Base-by-base conservation (phyloP, 768 basidiomycete genomes). In the Coprinellus aureogranulatus region DNA sequence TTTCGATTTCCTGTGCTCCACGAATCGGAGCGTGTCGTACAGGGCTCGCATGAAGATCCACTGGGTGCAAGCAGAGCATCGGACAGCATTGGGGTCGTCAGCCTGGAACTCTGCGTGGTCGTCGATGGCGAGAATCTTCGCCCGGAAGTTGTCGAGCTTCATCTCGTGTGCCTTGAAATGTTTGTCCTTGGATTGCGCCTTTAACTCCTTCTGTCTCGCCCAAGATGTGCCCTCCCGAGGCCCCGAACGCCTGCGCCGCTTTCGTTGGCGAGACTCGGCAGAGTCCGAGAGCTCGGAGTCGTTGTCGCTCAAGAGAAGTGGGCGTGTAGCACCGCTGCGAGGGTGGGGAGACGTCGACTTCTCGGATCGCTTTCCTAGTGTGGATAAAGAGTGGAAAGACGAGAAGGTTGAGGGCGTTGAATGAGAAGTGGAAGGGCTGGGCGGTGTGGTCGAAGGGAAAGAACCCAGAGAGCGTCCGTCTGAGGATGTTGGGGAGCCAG, bases 1-100 rank as follows among this genome's bases (percentile, higher is more conserved):
- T 2, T 22, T 10, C 1, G 64, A 55, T 11, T 25, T 22, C 0
- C 63, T 63, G 40, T 66, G 63, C 2, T 59, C 41, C 14, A 54
- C 50, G 57, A 61, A 66, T 8, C 58, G 56, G 2, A 40, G 45
- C 8, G 50, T 26, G 23, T 64, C 65, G 42, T 65, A 65, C 0
- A 62, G 45, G 1, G 47, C 54, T 9, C 65, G 55, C 65, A 65
- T 65, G 3, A 4, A 25, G 9, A 64, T 23, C 65, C 65, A 64
- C 16, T 22, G 18, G 3, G 57, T 37, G 39, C 65, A 66, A 10
- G 50, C 40, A 1, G 65, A 64, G 28, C 65, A 66, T 2, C 57
- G 57, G 1, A 66, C 63, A 0, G 26, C 16, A 20, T 54, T 61
- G 1, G 48, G 49, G 49, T 64, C 59, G 12, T 51, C 1, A 16